A percentile compares a stretch with the other conserved stretches of the same genome.
Evolutionary conservation across 2,329 filamentous ascomycete genomes (phyloP).

Genomic region (Ceratocystis colombiana): DNA sequence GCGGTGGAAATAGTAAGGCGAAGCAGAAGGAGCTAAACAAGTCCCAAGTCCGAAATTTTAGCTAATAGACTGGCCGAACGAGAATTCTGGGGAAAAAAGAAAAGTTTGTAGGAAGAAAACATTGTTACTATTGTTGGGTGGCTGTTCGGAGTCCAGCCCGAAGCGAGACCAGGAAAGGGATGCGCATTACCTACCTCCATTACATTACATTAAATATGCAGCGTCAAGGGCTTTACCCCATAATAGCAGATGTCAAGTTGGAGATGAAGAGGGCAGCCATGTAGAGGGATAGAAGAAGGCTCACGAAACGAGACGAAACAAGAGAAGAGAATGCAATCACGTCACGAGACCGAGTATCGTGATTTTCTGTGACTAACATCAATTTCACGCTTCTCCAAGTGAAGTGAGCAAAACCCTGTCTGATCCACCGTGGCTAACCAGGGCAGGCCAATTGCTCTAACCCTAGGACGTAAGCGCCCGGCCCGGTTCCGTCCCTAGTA

Average conservation of each 20-base stretch:
- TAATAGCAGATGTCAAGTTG: background rate
- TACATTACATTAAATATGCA: too few relatives aligned
- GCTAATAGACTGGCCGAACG: background rate
- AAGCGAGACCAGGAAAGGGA: background rate
- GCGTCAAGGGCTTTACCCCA: background rate
- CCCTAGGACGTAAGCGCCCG: background rate
- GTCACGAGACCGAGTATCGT: constrained; percentile 1
- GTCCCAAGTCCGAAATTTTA: background rate
- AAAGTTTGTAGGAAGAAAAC: background rate
- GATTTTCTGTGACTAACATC: constrained; percentile 11
- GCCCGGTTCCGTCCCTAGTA: background rate
- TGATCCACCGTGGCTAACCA: background rate
- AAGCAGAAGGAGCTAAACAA: constrained; percentile 1
- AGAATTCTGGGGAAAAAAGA: background rate
- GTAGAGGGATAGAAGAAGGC: background rate
- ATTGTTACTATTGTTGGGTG: background rate
- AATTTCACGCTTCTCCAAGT: background rate
- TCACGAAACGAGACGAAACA: background rate
- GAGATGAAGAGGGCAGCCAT: background rate
- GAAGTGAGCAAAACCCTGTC: background rate
- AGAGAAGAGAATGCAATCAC: background rate
- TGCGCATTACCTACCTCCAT: too few relatives aligned
- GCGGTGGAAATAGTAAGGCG: background rate
- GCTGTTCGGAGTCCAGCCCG: constrained; percentile 1
- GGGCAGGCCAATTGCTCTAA: background rate